Evolutionary conservation across 345 rosid genomes (phyloP).

Genomic region (Melaleuca quinquenervia): DNA sequence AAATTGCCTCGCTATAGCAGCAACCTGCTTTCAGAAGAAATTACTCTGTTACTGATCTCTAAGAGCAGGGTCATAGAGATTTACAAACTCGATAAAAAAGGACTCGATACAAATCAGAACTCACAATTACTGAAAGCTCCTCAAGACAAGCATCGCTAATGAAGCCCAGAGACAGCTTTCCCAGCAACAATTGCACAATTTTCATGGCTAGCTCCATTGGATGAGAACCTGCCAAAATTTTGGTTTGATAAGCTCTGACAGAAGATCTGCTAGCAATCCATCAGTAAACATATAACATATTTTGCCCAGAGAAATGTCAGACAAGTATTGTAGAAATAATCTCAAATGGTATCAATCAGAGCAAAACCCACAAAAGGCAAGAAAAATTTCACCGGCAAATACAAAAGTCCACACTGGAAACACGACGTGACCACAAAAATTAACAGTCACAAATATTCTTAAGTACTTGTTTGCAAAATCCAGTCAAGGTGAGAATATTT

Average conservation of each 20-base stretch:
- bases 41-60: no score
- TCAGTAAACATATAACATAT: background rate
- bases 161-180: conserved; percentile 31
- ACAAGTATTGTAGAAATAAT: background rate
- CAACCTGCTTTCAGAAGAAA: conserved; percentile 31
- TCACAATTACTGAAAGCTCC: conserved; percentile 58
- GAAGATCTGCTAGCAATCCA: background rate
- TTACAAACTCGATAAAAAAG: background rate
- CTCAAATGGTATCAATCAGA: background rate
- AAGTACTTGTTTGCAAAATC: background rate
- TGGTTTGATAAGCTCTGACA: background rate
- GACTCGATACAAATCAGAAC: conserved; percentile 1
- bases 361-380: background rate
- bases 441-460: background rate
- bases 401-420: background rate
- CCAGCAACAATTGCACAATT: conserved; percentile 42
- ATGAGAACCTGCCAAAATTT: conserved; percentile 51
- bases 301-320: background rate
- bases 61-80: background rate
- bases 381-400: background rate
- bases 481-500: conserved; percentile 2
- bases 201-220: conserved; percentile 63
- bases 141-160: conserved; percentile 20
- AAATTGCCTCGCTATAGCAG: conserved; percentile 53
- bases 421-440: background rate